phyloP scores from a whole-genome alignment of 257 asterid genomes.

The Knoxia roxburghii region DNA sequence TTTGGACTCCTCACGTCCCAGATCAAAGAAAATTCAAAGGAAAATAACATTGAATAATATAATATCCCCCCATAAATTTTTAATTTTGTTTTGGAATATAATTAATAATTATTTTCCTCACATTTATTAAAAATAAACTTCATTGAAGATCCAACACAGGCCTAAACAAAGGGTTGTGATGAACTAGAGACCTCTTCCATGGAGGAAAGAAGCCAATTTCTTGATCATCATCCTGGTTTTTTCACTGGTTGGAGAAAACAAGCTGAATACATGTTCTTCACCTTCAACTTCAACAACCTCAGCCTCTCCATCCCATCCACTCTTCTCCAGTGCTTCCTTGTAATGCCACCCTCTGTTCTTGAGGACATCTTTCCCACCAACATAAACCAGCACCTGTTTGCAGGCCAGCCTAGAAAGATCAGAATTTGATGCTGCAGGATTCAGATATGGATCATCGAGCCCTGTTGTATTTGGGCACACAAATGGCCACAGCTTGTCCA shows the following conservation, averaged over 20 bases:
- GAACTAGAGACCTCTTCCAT: no score
- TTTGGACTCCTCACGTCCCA: no score
- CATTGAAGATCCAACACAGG: no score
- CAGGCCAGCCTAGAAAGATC: constrained; percentile 15
- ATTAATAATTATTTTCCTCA: no score
- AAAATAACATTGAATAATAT: no score
- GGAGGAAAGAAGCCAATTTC: constrained; percentile 32
- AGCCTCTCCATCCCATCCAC: constrained; percentile 43
- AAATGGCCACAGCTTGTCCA: constrained; percentile 36
- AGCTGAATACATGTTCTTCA: constrained; percentile 41
- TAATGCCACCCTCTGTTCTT: constrained; percentile 41
- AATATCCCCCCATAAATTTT: no score
- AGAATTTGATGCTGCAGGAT: not conserved
- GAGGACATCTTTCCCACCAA: constrained; percentile 36
- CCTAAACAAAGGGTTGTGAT: no score
- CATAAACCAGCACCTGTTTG: constrained; percentile 35
- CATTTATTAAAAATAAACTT: no score
- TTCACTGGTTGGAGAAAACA: constrained; percentile 18
- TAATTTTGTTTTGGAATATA: no score
- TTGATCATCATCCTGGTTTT: constrained; percentile 29
- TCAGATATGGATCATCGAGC: constrained; percentile 2
- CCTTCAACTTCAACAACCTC: constrained; percentile 47
- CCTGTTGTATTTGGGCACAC: constrained; percentile 28
- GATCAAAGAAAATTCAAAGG: no score
- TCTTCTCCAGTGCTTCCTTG: constrained; percentile 29